A percentile compares a stretch with the other conserved stretches of the same genome.
Conservation (phyloP, 306 rosid genomes). For the Quercus gilva region DNA sequence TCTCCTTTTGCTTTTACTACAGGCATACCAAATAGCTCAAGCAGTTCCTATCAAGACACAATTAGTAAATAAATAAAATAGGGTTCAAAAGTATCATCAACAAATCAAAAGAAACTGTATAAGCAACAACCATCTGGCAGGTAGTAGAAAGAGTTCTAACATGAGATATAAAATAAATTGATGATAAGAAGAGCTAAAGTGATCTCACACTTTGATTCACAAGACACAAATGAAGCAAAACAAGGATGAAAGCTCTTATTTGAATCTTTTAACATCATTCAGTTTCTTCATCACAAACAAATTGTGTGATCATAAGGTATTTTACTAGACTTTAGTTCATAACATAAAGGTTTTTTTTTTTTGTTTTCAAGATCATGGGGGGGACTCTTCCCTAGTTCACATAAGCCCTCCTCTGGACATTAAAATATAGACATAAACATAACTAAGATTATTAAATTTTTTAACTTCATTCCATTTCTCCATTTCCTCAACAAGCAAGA, state of each 20-base stretch:
- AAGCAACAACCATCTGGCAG: slow-evolving; percentile 6
- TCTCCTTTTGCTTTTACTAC: slow-evolving; percentile 86
- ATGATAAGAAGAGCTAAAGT: not conserved
- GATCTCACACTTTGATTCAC: not conserved
- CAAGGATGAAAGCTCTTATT: not conserved
- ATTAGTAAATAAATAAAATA: slow-evolving; percentile 22
- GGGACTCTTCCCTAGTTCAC: not conserved
- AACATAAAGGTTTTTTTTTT: not conserved
- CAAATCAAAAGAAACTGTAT: slow-evolving; percentile 11
- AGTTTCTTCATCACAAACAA: not conserved
- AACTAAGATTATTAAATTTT: not conserved
- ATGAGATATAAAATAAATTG: slow-evolving; percentile 7
- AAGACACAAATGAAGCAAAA: not conserved
- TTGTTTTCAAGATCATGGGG: not conserved
- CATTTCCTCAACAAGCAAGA: not conserved
- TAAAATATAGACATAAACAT: not conserved
- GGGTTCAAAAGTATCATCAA: slow-evolving; percentile 27
- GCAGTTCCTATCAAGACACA: slow-evolving; percentile 59
- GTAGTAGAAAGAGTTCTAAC: slow-evolving; percentile 1
- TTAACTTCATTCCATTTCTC: not conserved
- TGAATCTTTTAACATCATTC: not conserved
- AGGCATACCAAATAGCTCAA: slow-evolving; percentile 87
- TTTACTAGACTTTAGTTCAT: not conserved
- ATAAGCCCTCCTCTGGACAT: not conserved
- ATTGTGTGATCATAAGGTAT: not conserved